These are phyloP conservation scores for Blastomyces parvus DNA, from an alignment of 2,329 filamentous ascomycete species.

Conservation along the genomic window DNA sequence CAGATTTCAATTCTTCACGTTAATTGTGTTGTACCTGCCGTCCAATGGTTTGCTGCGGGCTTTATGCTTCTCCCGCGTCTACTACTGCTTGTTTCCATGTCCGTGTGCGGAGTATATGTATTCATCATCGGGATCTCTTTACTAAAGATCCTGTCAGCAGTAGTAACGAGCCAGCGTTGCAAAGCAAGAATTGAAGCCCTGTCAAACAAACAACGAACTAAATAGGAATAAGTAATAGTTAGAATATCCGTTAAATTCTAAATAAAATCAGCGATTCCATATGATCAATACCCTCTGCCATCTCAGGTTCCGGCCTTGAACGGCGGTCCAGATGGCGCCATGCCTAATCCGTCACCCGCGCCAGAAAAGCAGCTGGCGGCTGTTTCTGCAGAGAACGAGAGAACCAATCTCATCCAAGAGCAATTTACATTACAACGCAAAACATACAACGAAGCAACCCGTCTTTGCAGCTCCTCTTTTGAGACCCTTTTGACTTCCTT, in stretches of 20 bases:
- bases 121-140: too few relatives aligned
- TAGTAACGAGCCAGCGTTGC: neutral
- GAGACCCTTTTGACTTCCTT: neutral
- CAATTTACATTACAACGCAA: neutral
- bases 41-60: neutral
- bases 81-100: neutral
- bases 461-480: neutral
- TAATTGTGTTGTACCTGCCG: neutral
- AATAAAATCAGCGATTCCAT: too few relatives aligned
- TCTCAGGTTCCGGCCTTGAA: neutral
- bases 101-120: too few relatives aligned
- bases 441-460: neutral
- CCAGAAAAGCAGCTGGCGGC: neutral
- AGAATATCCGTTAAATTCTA: too few relatives aligned
- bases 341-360: constrained; percentile 6
- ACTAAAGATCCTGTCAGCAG: too few relatives aligned
- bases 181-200: neutral
- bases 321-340: neutral
- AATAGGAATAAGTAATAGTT: neutral
- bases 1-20: neutral
- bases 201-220: neutral
- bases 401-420: neutral
- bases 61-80: neutral
- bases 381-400: neutral
- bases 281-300: too few relatives aligned